phyloP scores from a whole-genome alignment of 257 asterid species.

The Solanum bukasovii region DNA sequence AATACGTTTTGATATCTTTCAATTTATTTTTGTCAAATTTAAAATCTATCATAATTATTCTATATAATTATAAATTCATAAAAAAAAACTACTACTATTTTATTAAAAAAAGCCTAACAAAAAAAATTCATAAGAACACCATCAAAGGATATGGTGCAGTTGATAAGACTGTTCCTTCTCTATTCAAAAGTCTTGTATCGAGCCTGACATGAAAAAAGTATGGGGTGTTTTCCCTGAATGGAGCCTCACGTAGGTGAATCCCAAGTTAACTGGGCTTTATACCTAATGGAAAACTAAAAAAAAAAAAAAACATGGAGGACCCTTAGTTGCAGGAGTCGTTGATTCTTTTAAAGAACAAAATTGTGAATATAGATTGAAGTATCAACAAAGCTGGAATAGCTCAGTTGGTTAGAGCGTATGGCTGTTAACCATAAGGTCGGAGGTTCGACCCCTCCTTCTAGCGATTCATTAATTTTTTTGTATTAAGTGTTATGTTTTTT shows the following conservation, averaged over 20 bases:
- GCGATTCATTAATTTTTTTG: background rate
- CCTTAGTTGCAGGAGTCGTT: background rate
- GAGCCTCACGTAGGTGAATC: too few relatives aligned
- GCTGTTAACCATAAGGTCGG: slow-evolving; percentile 99
- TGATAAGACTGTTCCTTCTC: too few relatives aligned
- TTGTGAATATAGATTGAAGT: fast-evolving
- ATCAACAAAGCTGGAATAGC: slow-evolving; percentile 70
- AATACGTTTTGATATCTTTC: background rate
- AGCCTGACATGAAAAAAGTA: too few relatives aligned
- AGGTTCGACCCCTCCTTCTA: slow-evolving; percentile 79
- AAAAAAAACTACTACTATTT: background rate
- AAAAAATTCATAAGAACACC: background rate
- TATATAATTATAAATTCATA: background rate
- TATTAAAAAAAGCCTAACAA: background rate
- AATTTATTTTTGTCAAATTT: too few relatives aligned
- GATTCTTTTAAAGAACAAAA: fast-evolving
- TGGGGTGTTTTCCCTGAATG: too few relatives aligned
- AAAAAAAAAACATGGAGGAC: background rate
- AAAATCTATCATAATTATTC: background rate
- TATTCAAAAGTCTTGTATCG: too few relatives aligned
- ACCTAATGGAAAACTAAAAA: background rate
- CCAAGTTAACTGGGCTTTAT: too few relatives aligned
- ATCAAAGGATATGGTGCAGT: background rate
- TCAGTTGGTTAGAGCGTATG: slow-evolving; percentile 99
- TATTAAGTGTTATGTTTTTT: background rate